Conservation (phyloP, 2,329 filamentous ascomycete species). For the Fusarium acutatum region DNA sequence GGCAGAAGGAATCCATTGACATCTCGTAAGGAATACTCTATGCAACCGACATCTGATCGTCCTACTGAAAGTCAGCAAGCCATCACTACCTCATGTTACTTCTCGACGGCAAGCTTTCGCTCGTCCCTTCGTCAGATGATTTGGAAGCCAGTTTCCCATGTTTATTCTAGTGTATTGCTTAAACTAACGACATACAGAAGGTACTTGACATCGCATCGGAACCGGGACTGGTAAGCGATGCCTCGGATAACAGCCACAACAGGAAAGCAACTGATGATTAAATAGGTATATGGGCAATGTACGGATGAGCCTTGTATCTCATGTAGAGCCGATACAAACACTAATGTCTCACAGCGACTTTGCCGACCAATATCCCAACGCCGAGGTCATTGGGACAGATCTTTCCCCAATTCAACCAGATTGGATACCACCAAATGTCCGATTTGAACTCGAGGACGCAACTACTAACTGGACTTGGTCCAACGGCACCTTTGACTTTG, state of each 20-base stretch:
- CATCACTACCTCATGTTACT: neutral
- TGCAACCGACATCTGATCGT: neutral
- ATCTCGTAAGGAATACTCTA: neutral
- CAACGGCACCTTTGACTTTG: neutral
- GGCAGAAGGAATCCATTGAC: conserved; percentile 6
- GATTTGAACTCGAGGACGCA: neutral
- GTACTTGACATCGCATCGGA: neutral
- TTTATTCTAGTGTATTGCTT: accelerated
- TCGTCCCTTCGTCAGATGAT: neutral
- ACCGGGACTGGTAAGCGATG: neutral
- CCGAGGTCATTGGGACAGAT: neutral
- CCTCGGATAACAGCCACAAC: accelerated
- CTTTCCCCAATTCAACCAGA: neutral
- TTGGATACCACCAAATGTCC: neutral
- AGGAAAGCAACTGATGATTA: neutral
- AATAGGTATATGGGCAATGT: neutral
- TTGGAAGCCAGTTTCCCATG: neutral
- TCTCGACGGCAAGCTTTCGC: neutral
- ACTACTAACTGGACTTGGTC: neutral
- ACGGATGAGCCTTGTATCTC: neutral
- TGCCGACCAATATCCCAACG: neutral
- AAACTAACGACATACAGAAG: neutral
- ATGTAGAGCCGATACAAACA: accelerated
- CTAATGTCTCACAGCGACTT: neutral
- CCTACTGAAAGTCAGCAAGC: neutral